Evolutionary conservation across 768 basidiomycete species (phyloP).

Genomic region (Suillus variegatus): DNA sequence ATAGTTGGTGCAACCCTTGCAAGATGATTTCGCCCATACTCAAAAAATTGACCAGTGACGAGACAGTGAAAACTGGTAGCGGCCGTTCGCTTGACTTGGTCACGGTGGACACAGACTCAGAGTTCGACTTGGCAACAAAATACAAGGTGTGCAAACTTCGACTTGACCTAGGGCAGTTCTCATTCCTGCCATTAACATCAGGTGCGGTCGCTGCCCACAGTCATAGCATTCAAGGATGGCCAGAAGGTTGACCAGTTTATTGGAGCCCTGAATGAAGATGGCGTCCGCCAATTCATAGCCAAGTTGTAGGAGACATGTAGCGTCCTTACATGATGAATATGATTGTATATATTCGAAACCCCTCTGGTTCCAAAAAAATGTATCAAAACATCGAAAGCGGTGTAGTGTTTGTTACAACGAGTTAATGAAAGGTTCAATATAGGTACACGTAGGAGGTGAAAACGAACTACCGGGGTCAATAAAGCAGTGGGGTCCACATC

Average conservation of each 20-base stretch:
- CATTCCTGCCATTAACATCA: slow-evolving; percentile 27
- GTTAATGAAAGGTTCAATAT: slow-evolving; percentile 13
- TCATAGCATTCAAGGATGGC: slow-evolving; percentile 74
- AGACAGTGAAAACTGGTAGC: slow-evolving; percentile 46
- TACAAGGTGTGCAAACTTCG: slow-evolving; percentile 44
- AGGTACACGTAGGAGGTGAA: slow-evolving; percentile 14
- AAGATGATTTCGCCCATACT: slow-evolving; percentile 70
- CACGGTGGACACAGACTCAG: slow-evolving; percentile 64
- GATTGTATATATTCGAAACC: background rate
- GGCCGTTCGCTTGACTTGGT: slow-evolving; percentile 69
- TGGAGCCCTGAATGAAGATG: slow-evolving; percentile 52
- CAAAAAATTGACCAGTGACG: slow-evolving; percentile 53
- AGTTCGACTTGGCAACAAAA: slow-evolving; percentile 49
- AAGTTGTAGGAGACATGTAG: slow-evolving; percentile 27
- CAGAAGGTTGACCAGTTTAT: slow-evolving; percentile 59
- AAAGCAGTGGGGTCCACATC: slow-evolving; percentile 15
- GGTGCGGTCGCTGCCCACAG: slow-evolving; percentile 79
- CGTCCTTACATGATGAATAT: background rate
- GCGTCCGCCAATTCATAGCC: slow-evolving; percentile 48
- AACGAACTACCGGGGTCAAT: slow-evolving; percentile 8
- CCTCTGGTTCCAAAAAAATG: background rate
- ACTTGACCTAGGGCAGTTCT: background rate
- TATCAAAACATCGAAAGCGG: slow-evolving; percentile 5
- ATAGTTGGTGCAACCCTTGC: slow-evolving; percentile 82
- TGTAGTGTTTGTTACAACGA: background rate